Base-by-base conservation (phyloP, 73 alveolate genomes). In the Paramecium caudatum region DNA sequence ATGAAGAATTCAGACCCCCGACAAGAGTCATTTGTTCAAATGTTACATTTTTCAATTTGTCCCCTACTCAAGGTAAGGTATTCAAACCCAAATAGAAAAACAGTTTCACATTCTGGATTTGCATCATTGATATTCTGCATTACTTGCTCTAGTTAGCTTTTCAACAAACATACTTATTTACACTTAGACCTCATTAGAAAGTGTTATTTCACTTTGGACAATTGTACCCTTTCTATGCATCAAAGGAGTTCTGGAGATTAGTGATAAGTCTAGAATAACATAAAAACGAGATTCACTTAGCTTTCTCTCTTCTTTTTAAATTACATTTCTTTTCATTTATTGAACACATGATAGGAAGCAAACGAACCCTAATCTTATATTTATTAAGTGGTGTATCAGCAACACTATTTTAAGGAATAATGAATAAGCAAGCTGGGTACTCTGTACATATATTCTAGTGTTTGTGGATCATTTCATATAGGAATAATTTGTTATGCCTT, bases 381-480 rank as follows among this genome's bases (percentile, higher is more conserved):
- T 55, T 55, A 0, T 10, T 55, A 2, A 55, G 80, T 23, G 80
- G 80, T 27, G 12, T 55, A 1, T 55, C 80, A 27, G 8, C 80
- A 10, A 55, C 80, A 27, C 23, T 55, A 19, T 55, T 55, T 55
- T 55, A 55, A 55, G 45, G 46, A 7, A 55, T 55, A 0, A 0
- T 55, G 8, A 55, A 23, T 55, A 27, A 55, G 30, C 3, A 55
- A 55, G 46, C 30, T 55, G 46, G 46, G 80, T 55, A 55, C 2
- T 3, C 5, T 49, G 19, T 21, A 21, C 8, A 3, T 21, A 0
- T 2, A 13, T 19, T 55, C 10, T 55, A 21, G 46, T 27, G 80
- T 55, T 23, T 55, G 80, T 23, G 25, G 45, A 2, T 55, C 80
- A 16, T 55, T 55, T 27, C 80, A 55, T 55, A 55, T 55, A 10